Evolutionary conservation across 352 stramenopile genomes (phyloP).

Genomic region (Thalassiosira allenii): DNA sequence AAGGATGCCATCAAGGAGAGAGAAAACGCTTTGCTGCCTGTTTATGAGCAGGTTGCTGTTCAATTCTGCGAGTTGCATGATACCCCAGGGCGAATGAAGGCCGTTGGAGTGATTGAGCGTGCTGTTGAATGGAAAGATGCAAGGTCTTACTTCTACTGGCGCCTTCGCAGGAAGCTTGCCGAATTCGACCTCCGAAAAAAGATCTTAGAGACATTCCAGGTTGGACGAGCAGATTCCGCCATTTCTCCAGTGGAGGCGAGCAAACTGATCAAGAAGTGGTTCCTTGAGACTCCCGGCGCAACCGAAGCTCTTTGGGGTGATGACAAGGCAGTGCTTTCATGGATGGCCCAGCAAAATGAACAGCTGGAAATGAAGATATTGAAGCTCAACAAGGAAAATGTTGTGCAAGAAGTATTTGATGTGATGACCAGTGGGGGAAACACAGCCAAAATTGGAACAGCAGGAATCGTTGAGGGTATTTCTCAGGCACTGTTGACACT

Average conservation of each 20-base stretch:
- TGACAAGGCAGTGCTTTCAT: constrained; percentile 82
- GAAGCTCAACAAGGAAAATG: constrained; percentile 79
- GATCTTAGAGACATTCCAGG: constrained; percentile 76
- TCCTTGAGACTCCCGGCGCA: constrained; percentile 73
- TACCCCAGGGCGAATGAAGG: constrained; percentile 99
- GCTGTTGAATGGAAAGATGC: constrained; percentile 95
- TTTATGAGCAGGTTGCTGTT: constrained; percentile 96
- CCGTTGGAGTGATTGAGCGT: constrained; percentile 96
- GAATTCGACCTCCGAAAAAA: constrained; percentile 94
- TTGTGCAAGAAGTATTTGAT: constrained; percentile 83
- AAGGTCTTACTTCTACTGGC: constrained; percentile 98
- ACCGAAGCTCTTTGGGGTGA: constrained; percentile 76
- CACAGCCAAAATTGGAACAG: constrained; percentile 80
- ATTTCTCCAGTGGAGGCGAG: constrained; percentile 76
- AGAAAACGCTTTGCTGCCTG: constrained; percentile 93
- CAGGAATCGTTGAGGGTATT: constrained; percentile 86
- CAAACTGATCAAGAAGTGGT: constrained; percentile 84
- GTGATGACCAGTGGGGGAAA: constrained; percentile 84
- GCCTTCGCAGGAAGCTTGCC: constrained; percentile 95
- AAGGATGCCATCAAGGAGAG: constrained; percentile 88
- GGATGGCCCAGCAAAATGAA: constrained; percentile 83
- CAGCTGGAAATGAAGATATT: constrained; percentile 83
- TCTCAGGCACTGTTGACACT: constrained; percentile 69
- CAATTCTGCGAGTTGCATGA: constrained; percentile 99
- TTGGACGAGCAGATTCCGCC: constrained; percentile 69